phyloP scores from a whole-genome alignment of 768 basidiomycete genomes.

The Leccinum barrowsii region DNA sequence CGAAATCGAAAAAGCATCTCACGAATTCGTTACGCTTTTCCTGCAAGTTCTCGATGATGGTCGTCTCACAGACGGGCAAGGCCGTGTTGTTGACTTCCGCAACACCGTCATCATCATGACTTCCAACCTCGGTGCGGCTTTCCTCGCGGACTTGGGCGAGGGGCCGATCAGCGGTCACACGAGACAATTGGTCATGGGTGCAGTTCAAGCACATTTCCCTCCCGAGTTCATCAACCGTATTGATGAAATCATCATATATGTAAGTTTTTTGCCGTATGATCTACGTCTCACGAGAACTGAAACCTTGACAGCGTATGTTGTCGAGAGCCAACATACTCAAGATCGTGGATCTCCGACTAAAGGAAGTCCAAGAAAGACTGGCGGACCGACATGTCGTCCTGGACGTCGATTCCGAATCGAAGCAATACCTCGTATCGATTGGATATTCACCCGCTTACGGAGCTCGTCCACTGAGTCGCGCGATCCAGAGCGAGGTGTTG shows the following conservation, averaged over 20 bases:
- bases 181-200: conserved; percentile 65
- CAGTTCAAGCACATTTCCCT: conserved; percentile 83
- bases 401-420: conserved; percentile 71
- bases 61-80: conserved; percentile 88
- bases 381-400: conserved; percentile 76
- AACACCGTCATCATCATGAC: conserved; percentile 96
- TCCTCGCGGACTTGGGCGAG: conserved; percentile 70
- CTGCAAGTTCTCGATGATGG: conserved; percentile 91
- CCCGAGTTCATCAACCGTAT: conserved; percentile 92
- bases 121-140: conserved; percentile 81
- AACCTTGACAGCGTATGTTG: conserved; percentile 61
- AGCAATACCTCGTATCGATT: conserved; percentile 67
- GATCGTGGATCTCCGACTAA: conserved; percentile 87
- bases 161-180: conserved; percentile 64
- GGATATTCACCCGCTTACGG: conserved; percentile 85
- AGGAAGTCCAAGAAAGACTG: conserved; percentile 82
- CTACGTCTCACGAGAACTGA: conserved; percentile 8
- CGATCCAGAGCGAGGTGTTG: conserved; percentile 89
- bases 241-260: conserved; percentile 78
- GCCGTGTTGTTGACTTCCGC: conserved; percentile 82
- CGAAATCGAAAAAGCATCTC: conserved; percentile 89
- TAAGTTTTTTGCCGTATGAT: conserved; percentile 19
- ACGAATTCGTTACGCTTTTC: conserved; percentile 67
- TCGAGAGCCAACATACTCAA: conserved; percentile 70
- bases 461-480: conserved; percentile 86